Conservation (phyloP, 257 asterid genomes). For the Dorcoceras hygrometricum region DNA sequence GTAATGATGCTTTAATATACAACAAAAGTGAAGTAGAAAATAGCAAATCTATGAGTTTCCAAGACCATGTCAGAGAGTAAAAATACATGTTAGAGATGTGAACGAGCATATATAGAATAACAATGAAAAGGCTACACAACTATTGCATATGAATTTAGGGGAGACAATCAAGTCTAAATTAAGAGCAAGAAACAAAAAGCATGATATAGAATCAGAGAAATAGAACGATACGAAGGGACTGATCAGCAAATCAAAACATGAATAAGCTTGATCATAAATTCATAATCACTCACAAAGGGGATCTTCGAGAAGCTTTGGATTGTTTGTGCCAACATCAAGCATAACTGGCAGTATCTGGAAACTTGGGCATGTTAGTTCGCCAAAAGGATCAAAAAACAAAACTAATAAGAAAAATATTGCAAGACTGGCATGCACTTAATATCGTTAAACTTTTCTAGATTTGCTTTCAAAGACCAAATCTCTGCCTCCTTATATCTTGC, state of each 20-base stretch:
- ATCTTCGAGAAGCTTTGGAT: slow-evolving; percentile 84
- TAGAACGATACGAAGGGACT: slow-evolving; percentile 19
- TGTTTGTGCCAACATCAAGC: slow-evolving; percentile 99
- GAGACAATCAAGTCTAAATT: background rate
- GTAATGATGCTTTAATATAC: slow-evolving; percentile 1
- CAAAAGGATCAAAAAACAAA: slow-evolving; percentile 2
- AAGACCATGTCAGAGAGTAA: too few relatives aligned
- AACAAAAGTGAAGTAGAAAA: slow-evolving; percentile 5
- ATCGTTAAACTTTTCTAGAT: slow-evolving; percentile 19
- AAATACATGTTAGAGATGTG: background rate
- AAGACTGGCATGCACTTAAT: background rate
- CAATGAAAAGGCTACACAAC: background rate
- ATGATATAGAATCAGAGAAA: slow-evolving; percentile 14
- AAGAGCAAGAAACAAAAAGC: slow-evolving; percentile 21
- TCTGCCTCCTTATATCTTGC: slow-evolving; percentile 1
- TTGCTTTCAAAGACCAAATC: slow-evolving; percentile 13
- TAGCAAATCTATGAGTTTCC: slow-evolving; percentile 20
- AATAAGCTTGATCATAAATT: slow-evolving; percentile 22
- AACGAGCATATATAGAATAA: background rate
- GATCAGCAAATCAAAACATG: slow-evolving; percentile 7
- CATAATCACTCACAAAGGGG: slow-evolving; percentile 79
- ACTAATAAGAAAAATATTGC: slow-evolving; percentile 7
- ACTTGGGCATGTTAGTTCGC: slow-evolving; percentile 21
- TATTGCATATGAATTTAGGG: background rate
- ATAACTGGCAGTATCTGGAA: slow-evolving; percentile 88